These are phyloP conservation scores for Fonsecaea erecta DNA, from an alignment of 2,329 filamentous ascomycete genomes.

Conservation along the genomic window DNA sequence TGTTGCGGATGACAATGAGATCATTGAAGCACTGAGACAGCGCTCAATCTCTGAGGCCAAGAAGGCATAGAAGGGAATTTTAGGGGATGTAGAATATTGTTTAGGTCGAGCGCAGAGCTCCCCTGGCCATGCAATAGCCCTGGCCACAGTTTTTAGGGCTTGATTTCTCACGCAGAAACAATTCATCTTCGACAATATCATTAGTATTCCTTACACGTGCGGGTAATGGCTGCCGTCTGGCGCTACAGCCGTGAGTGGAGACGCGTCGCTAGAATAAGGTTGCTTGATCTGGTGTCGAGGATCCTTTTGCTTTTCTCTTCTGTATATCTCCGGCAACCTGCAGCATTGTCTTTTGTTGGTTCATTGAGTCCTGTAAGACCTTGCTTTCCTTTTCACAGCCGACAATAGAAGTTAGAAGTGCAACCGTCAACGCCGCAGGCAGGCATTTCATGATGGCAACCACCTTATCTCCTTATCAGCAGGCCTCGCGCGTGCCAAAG, in stretches of 20 bases:
- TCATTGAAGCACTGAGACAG: constrained; percentile 22
- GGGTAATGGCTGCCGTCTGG: not conserved
- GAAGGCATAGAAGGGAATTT: constrained; percentile 7
- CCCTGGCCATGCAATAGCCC: not conserved
- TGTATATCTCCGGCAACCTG: not conserved
- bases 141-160: not conserved
- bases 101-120: not conserved
- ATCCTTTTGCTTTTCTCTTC: not conserved
- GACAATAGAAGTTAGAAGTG: not conserved
- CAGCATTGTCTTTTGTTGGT: not conserved
- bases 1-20: constrained; percentile 14
- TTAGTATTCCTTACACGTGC: not conserved
- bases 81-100: not conserved
- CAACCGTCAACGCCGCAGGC: not conserved
- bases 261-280: not conserved
- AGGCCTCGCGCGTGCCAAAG: not conserved
- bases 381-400: not conserved
- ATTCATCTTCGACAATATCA: not conserved
- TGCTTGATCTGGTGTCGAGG: not conserved
- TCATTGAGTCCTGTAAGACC: not conserved
- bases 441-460: constrained; percentile 9
- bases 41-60: constrained; percentile 15
- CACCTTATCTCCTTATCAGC: constrained; percentile 5
- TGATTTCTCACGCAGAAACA: not conserved
- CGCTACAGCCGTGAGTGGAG: not conserved